phyloP scores from a whole-genome alignment of 2,329 filamentous ascomycete species.

The Aspergillus ochraceus region DNA sequence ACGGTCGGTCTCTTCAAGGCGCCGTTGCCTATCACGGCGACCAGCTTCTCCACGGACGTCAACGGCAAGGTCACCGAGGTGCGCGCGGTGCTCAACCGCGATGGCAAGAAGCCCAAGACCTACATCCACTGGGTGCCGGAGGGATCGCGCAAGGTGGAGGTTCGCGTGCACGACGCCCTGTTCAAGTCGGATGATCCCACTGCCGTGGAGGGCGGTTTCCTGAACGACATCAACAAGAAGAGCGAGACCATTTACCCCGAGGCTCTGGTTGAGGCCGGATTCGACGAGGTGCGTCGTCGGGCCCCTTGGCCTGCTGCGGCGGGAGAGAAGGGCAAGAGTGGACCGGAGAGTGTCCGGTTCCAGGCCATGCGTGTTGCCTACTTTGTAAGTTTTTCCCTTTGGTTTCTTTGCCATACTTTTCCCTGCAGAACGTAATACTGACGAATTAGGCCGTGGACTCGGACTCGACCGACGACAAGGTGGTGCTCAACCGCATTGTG shows the following conservation, averaged over 20 bases:
- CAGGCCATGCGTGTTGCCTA: slow-evolving; percentile 82
- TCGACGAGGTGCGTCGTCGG: slow-evolving; percentile 70
- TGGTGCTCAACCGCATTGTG: slow-evolving; percentile 89
- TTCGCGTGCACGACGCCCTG: slow-evolving; percentile 75
- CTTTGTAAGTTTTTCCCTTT: slow-evolving; percentile 19
- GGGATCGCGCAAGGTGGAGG: slow-evolving; percentile 65
- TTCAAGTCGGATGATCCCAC: slow-evolving; percentile 87
- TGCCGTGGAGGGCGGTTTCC: slow-evolving; percentile 73
- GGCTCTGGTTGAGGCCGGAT: slow-evolving; percentile 79
- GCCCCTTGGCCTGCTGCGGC: slow-evolving; percentile 82
- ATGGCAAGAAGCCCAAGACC: slow-evolving; percentile 71
- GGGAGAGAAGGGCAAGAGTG: slow-evolving; percentile 53
- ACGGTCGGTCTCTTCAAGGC: slow-evolving; percentile 72
- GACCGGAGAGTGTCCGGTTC: slow-evolving; percentile 78
- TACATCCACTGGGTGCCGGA: slow-evolving; percentile 84
- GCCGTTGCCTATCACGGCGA: slow-evolving; percentile 68
- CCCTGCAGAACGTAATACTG: background rate
- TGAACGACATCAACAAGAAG: slow-evolving; percentile 80
- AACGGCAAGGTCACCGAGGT: slow-evolving; percentile 67
- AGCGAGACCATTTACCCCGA: slow-evolving; percentile 77
- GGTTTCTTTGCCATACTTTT: too few relatives aligned
- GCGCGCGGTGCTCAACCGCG: slow-evolving; percentile 65
- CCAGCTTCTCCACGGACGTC: slow-evolving; percentile 66
- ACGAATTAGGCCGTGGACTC: slow-evolving; percentile 58
- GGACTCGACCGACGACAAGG: slow-evolving; percentile 74